Percentiles rank a stretch among this genome's conserved stretches.
These are phyloP conservation scores for Cyclanthera cordifolia DNA, from an alignment of 306 rosid genomes.

Conservation along the genomic window DNA sequence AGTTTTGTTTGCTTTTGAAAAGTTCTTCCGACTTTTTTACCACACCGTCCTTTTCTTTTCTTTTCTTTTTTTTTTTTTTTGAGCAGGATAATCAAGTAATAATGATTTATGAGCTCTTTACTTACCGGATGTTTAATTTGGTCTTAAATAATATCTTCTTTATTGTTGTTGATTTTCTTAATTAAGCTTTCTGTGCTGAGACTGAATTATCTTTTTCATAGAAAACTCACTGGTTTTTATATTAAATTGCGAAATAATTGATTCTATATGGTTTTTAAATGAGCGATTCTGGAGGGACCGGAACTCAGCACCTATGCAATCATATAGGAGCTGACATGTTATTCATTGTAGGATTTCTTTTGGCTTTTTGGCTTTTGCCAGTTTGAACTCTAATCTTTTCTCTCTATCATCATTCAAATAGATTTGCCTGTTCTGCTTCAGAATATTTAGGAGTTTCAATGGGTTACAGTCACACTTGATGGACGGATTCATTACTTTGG, in stretches of 20 bases:
- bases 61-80: neutral
- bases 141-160: neutral
- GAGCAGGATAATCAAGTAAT: neutral
- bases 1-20: constrained; percentile 16
- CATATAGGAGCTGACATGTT: constrained; percentile 7
- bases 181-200: neutral
- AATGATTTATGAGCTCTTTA: constrained; percentile 2
- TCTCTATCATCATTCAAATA: constrained; percentile 7
- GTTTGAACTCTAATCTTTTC: constrained; percentile 1
- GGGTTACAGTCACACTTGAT: neutral
- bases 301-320: constrained; percentile 1
- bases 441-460: neutral
- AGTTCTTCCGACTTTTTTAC: constrained; percentile 12
- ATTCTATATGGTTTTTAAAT: neutral
- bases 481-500: neutral
- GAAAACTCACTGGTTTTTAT: neutral
- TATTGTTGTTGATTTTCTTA: neutral
- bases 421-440: constrained; percentile 9
- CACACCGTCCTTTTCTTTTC: neutral
- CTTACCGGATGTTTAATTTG: neutral
- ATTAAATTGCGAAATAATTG: neutral
- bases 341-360: neutral
- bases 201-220: neutral
- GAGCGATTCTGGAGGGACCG: constrained; percentile 4
- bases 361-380: constrained; percentile 5